These are phyloP conservation scores for Zymoseptoria brevis DNA, from an alignment of 2,329 filamentous ascomycete species.

Conservation along the genomic window DNA sequence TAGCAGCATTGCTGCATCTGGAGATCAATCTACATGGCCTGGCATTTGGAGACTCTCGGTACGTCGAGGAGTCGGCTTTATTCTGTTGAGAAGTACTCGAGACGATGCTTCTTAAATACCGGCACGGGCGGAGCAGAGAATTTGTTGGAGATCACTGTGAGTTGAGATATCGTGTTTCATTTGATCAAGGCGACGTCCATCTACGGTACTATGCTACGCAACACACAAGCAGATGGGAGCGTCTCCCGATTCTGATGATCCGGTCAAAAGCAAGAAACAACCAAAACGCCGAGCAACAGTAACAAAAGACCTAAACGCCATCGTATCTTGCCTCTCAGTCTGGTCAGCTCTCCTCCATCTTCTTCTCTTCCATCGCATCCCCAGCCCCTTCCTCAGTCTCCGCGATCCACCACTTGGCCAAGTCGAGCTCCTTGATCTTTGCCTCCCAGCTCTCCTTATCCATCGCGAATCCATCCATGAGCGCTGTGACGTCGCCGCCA, in stretches of 20 bases:
- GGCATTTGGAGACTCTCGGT: too few relatives aligned
- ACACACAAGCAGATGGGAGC: neutral
- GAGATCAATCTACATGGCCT: too few relatives aligned
- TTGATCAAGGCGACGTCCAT: neutral
- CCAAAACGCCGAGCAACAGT: neutral
- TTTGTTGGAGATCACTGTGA: neutral
- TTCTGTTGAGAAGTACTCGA: too few relatives aligned
- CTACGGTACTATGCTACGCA: neutral
- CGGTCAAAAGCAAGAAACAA: neutral
- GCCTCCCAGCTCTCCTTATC: neutral
- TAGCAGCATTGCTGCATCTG: too few relatives aligned
- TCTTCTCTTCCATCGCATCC: neutral
- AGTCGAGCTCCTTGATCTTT: neutral
- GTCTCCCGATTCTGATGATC: neutral
- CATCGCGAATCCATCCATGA: neutral
- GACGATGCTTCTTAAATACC: too few relatives aligned
- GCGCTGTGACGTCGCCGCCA: neutral
- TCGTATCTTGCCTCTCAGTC: neutral
- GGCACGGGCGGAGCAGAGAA: neutral
- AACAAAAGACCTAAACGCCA: neutral
- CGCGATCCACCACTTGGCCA: neutral
- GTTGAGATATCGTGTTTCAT: neutral
- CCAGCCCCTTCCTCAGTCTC: neutral
- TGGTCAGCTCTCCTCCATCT: neutral
- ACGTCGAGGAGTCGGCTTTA: too few relatives aligned